Conservation (phyloP, 768 basidiomycete species). For the Lentinus tigrinus region DNA sequence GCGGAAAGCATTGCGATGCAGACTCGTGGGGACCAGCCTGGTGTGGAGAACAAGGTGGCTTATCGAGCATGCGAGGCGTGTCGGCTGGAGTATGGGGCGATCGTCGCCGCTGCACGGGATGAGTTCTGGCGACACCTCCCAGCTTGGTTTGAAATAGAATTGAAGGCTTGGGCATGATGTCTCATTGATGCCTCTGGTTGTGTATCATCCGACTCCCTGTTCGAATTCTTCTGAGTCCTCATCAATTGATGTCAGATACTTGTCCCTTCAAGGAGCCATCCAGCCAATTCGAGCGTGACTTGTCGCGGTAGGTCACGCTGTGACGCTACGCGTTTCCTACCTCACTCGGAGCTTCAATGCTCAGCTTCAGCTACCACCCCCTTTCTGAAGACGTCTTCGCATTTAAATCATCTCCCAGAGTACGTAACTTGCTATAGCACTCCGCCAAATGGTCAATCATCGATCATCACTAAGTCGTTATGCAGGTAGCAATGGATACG, state of each 20-base stretch:
- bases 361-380: neutral
- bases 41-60: conserved; percentile 41
- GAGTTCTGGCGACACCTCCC: conserved; percentile 68
- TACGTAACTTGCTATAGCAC: neutral
- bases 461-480: no score
- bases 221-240: no score
- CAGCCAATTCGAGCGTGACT: conserved; percentile 4
- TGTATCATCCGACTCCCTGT: no score
- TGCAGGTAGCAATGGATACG: no score
- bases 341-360: neutral
- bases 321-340: conserved; percentile 10
- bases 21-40: conserved; percentile 44
- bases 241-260: neutral
- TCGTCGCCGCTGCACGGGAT: conserved; percentile 57
- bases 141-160: conserved; percentile 61
- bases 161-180: conserved; percentile 33
- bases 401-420: neutral
- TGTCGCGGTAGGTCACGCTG: conserved; percentile 10
- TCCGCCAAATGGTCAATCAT: no score
- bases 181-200: neutral
- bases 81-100: conserved; percentile 57
- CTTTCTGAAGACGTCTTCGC: neutral
- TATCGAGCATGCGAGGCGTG: conserved; percentile 66
- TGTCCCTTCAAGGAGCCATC: neutral
- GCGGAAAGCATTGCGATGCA: conserved; percentile 68